Percentiles rank a stretch among this genome's conserved stretches.
Evolutionary conservation across 1,139 yeast species (phyloP).

Genomic region (Yamadazyma friedrichii): DNA sequence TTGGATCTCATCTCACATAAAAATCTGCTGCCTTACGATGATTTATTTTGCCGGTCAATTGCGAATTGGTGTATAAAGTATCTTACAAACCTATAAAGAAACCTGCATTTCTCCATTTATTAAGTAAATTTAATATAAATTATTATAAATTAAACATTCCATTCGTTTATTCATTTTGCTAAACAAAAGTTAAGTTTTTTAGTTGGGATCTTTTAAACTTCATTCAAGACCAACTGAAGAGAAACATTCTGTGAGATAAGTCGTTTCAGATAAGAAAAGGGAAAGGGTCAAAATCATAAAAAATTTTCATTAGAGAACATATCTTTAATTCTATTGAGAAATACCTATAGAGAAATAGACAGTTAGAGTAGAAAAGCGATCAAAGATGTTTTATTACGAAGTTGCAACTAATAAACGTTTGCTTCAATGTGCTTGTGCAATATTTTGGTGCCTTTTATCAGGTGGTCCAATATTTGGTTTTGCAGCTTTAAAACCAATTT

Average conservation of each 20-base stretch:
- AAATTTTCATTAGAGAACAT: not conserved
- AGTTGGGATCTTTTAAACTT: not conserved
- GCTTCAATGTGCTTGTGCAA: constrained; percentile 35
- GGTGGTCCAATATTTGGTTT: constrained; percentile 51
- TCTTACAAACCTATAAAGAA: no score
- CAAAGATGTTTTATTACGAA: constrained; percentile 20
- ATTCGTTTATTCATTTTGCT: not conserved
- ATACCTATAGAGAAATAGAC: not conserved
- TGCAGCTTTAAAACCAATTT: constrained; percentile 47
- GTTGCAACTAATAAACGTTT: constrained; percentile 19
- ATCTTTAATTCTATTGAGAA: no score
- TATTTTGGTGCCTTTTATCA: constrained; percentile 42
- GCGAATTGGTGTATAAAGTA: not conserved
- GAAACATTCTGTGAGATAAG: not conserved
- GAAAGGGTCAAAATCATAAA: not conserved
- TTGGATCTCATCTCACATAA: not conserved
- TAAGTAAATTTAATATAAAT: no score
- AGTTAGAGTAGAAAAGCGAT: not conserved
- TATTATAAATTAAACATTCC: no score
- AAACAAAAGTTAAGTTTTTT: not conserved
- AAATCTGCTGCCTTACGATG: no score
- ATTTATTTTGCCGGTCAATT: not conserved
- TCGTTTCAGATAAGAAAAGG: constrained; percentile 1
- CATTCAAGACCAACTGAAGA: not conserved
- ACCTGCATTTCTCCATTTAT: no score